Percentiles rank a stretch among this genome's conserved stretches.
phyloP scores from a whole-genome alignment of 2,329 filamentous ascomycete species.

The Lachnellula hyalina region DNA sequence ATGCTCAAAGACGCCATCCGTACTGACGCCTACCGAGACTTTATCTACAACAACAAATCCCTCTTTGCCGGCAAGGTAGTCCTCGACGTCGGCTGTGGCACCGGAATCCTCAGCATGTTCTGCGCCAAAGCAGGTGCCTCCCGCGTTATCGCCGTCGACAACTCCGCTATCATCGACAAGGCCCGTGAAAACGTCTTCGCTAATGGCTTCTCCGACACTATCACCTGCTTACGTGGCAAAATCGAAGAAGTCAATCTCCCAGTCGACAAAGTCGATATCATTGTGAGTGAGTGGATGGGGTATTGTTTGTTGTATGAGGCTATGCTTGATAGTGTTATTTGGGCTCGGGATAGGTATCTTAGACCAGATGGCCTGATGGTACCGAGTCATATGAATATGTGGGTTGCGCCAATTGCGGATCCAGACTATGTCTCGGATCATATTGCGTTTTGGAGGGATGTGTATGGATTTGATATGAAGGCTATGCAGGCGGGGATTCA shows the following conservation, averaged over 20 bases:
- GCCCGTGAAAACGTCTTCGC: slow-evolving; percentile 78
- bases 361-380: slow-evolving; percentile 75
- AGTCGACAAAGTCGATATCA: slow-evolving; percentile 80
- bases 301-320: slow-evolving; percentile 91
- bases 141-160: slow-evolving; percentile 85
- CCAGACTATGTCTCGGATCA: slow-evolving; percentile 71
- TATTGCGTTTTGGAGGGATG: slow-evolving; percentile 80
- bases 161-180: slow-evolving; percentile 83
- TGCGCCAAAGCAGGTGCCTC: slow-evolving; percentile 84
- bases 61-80: slow-evolving; percentile 82
- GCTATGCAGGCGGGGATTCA: slow-evolving; percentile 80
- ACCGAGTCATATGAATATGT: slow-evolving; percentile 78
- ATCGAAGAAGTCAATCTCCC: slow-evolving; percentile 82
- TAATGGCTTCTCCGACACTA: slow-evolving; percentile 68
- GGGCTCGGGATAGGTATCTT: slow-evolving; percentile 81
- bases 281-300: slow-evolving; percentile 98
- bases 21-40: slow-evolving; percentile 89
- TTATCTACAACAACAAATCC: slow-evolving; percentile 87
- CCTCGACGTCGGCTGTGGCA: slow-evolving; percentile 85
- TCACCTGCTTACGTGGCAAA: slow-evolving; percentile 77
- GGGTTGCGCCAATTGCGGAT: slow-evolving; percentile 75
- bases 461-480: slow-evolving; percentile 93
- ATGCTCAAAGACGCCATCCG: slow-evolving; percentile 90
- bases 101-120: slow-evolving; percentile 89
- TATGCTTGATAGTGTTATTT: slow-evolving; percentile 91